Conservation (phyloP, 2,329 filamentous ascomycete species). For the Microthyrium microscopicum region DNA sequence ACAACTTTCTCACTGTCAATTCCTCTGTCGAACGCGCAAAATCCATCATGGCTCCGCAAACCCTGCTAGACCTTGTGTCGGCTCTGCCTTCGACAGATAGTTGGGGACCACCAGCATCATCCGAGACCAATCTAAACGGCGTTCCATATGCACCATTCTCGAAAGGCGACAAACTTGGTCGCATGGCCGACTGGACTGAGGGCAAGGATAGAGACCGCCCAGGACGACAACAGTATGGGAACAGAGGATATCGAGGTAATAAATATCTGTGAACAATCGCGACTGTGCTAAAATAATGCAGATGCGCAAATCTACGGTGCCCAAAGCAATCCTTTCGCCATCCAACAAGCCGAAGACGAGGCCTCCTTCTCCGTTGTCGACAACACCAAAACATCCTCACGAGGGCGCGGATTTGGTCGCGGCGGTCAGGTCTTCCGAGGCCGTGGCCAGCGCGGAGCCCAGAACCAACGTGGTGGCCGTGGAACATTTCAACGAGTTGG, state of each 20-base stretch:
- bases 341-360: slow-evolving; percentile 87
- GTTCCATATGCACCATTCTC: slow-evolving; percentile 97
- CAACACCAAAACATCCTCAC: slow-evolving; percentile 73
- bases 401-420: slow-evolving; percentile 65
- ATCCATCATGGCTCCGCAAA: slow-evolving; percentile 27
- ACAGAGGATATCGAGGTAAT: slow-evolving; percentile 81
- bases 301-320: slow-evolving; percentile 96
- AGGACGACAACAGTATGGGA: slow-evolving; percentile 67
- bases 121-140: slow-evolving; percentile 79
- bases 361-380: slow-evolving; percentile 96
- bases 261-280: slow-evolving; percentile 4
- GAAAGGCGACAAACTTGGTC: slow-evolving; percentile 94
- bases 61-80: slow-evolving; percentile 30
- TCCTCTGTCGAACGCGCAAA: background rate
- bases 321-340: slow-evolving; percentile 62
- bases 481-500: slow-evolving; percentile 59
- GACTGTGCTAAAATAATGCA: slow-evolving; percentile 21
- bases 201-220: slow-evolving; percentile 66
- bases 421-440: slow-evolving; percentile 72
- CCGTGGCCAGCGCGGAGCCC: slow-evolving; percentile 58
- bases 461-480: slow-evolving; percentile 53
- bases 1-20: background rate
- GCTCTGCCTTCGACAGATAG: slow-evolving; percentile 27
- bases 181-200: slow-evolving; percentile 99
- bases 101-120: slow-evolving; percentile 75